Evolutionary conservation across 2,329 filamentous ascomycete species (phyloP).

Genomic region (Tolypocladium ovalisporum): DNA sequence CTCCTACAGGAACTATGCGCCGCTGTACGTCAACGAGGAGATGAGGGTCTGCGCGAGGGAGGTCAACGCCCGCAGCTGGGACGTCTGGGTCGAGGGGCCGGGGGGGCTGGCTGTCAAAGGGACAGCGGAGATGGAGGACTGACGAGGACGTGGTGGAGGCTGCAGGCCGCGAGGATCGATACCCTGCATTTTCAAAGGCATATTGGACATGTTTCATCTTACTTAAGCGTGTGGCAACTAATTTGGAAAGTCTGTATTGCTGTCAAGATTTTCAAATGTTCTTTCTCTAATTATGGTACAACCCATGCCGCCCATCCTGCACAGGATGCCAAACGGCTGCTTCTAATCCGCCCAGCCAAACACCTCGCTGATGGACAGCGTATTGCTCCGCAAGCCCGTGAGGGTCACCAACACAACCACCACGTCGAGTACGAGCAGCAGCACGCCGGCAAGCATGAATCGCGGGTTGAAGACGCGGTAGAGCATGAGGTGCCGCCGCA

Average conservation of each 20-base stretch:
- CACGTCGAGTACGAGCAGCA: constrained; percentile 67
- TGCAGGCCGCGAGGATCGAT: not conserved
- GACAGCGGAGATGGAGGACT: constrained; percentile 18
- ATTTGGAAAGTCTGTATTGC: not conserved
- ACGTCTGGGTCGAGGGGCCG: constrained; percentile 54
- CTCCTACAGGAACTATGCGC: constrained; percentile 71
- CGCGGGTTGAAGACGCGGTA: constrained; percentile 88
- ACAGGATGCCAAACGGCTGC: not conserved
- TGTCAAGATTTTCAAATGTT: not conserved
- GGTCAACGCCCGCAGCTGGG: constrained; percentile 33
- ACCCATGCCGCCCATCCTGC: not conserved
- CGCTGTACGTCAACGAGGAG: constrained; percentile 64
- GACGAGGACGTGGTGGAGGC: not conserved
- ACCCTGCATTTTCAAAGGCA: no score
- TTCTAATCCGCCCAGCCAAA: constrained; percentile 62
- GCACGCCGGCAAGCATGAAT: constrained; percentile 71
- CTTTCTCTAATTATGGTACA: no score
- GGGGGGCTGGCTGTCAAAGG: constrained; percentile 54
- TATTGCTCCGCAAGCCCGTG: constrained; percentile 64
- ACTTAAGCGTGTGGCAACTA: no score
- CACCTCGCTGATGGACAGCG: constrained; percentile 68
- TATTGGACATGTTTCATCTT: no score
- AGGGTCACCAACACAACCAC: constrained; percentile 62
- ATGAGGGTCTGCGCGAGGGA: constrained; percentile 55
- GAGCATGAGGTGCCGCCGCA: constrained; percentile 89